These are phyloP conservation scores for Phytophthora kernoviae DNA, from an alignment of 352 stramenopile genomes.

Conservation along the genomic window DNA sequence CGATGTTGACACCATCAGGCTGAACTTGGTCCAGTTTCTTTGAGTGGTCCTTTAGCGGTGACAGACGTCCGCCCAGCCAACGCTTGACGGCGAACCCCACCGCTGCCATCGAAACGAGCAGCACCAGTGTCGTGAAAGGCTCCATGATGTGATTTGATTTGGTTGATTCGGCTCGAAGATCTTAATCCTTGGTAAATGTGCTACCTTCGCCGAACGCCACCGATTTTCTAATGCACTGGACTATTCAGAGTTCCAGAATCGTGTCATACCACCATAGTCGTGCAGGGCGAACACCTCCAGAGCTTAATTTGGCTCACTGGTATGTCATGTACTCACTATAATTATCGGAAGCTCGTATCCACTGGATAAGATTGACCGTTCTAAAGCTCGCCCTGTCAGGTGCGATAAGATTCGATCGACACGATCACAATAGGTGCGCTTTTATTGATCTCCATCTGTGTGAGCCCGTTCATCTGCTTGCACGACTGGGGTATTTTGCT, in stretches of 20 bases:
- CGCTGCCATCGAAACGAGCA: constrained; percentile 36
- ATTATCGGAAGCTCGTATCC: constrained; percentile 4
- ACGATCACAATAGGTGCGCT: too few species aligned
- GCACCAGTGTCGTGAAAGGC: constrained; percentile 18
- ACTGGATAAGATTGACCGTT: constrained; percentile 12
- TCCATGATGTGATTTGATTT: constrained; percentile 15
- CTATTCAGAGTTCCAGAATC: neutral
- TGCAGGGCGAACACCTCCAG: neutral
- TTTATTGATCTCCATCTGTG: constrained; percentile 16
- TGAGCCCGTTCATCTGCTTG: constrained; percentile 7
- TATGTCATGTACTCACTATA: neutral
- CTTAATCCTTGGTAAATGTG: neutral
- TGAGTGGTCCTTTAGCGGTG: constrained; percentile 22
- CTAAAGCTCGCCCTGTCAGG: neutral
- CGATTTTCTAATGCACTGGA: constrained; percentile 21
- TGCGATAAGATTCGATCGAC: neutral
- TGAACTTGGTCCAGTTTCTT: constrained; percentile 41
- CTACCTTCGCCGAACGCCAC: constrained; percentile 5
- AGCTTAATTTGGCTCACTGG: neutral
- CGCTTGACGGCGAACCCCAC: constrained; percentile 25
- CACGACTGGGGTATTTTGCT: constrained; percentile 9
- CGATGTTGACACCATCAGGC: constrained; percentile 42
- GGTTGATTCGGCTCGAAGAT: neutral
- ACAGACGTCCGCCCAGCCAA: constrained; percentile 30
- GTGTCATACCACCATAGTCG: neutral